Evolutionary conservation across 129 eudicot species (phyloP).

Genomic region (Lactuca saligna): DNA sequence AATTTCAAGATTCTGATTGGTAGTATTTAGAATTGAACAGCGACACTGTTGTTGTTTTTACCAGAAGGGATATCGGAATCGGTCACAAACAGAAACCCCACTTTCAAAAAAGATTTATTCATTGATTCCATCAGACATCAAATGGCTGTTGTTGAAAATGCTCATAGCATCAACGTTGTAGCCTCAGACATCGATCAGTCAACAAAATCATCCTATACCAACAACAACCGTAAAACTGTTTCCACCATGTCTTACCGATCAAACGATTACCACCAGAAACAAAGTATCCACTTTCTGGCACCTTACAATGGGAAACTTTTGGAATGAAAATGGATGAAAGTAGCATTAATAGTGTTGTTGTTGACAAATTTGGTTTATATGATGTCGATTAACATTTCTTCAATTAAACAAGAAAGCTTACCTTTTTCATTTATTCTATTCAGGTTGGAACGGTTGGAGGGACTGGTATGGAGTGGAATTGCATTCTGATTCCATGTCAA

Average conservation of each 20-base stretch:
- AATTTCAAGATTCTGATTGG: conserved; percentile 27
- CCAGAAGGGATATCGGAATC: neutral
- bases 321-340: too few relatives aligned
- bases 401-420: too few relatives aligned
- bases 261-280: conserved; percentile 18
- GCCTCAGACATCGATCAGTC: conserved; percentile 31
- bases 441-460: too few relatives aligned
- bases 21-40: conserved; percentile 12
- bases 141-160: conserved; percentile 29
- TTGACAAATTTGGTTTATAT: too few relatives aligned
- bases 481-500: too few relatives aligned
- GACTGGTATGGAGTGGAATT: too few relatives aligned
- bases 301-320: too few relatives aligned
- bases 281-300: too few relatives aligned
- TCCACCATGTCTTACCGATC: conserved; percentile 20
- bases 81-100: neutral
- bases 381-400: too few relatives aligned
- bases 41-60: conserved; percentile 1
- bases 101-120: conserved; percentile 20
- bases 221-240: conserved; percentile 5
- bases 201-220: conserved; percentile 20
- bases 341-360: too few relatives aligned
- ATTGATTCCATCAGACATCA: conserved; percentile 12
- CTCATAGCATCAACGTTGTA: conserved; percentile 15
- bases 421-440: too few relatives aligned